phyloP scores from a whole-genome alignment of 2,329 filamentous ascomycete genomes.

The Didymosphaeria variabile region DNA sequence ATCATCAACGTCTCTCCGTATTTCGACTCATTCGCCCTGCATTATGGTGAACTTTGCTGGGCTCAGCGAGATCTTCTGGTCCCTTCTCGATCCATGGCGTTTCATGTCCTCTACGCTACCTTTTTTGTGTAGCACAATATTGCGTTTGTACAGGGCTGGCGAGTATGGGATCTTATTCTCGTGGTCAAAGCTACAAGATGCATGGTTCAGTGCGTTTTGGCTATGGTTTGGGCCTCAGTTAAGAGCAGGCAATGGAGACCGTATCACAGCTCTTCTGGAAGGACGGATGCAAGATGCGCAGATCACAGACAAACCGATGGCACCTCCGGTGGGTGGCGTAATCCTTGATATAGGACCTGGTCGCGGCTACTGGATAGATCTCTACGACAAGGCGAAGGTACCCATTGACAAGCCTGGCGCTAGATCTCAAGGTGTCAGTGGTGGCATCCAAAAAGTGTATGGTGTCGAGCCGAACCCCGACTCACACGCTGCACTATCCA shows the following conservation, averaged over 20 bases:
- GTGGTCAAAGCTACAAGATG: conserved; percentile 20
- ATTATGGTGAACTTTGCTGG: conserved; percentile 3
- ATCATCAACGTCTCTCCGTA: background rate
- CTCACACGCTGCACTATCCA: conserved; percentile 16
- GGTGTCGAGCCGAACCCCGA: conserved; percentile 27
- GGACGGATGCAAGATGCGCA: conserved; percentile 22
- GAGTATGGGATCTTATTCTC: conserved; percentile 17
- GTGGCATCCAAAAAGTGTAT: conserved; percentile 23
- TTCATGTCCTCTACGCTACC: conserved; percentile 23
- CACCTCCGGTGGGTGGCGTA: conserved; percentile 23
- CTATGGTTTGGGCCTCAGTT: conserved; percentile 22
- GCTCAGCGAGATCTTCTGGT: conserved; percentile 6
- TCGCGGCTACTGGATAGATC: conserved; percentile 29
- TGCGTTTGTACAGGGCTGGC: conserved; percentile 14
- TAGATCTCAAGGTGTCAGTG: conserved; percentile 4
- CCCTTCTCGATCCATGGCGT: conserved; percentile 24
- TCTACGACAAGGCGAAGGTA: conserved; percentile 20
- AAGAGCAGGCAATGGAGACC: conserved; percentile 21
- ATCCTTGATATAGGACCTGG: conserved; percentile 28
- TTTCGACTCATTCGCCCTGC: background rate
- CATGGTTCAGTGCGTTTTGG: conserved; percentile 30
- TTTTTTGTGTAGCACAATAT: conserved; percentile 19
- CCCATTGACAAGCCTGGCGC: conserved; percentile 12
- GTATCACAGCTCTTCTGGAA: conserved; percentile 27
- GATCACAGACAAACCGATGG: conserved; percentile 19